Evolutionary conservation across 2,329 filamentous ascomycete genomes (phyloP), one percentile per base, ranked within the genome.

Genomic region (Colletotrichum australisinense): DNA sequence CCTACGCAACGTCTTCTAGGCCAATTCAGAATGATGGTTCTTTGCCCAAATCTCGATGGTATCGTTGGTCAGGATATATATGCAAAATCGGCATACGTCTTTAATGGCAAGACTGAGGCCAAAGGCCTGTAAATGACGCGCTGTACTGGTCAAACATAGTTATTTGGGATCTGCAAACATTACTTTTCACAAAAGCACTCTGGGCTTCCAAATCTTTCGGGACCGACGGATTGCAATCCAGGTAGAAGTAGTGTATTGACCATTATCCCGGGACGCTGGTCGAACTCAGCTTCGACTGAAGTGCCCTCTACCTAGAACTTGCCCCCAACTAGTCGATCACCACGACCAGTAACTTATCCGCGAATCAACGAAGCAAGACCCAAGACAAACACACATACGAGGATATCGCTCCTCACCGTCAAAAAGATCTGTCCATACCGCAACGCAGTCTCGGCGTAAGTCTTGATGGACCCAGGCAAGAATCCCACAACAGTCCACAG

Each of bases 381-480:
- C 75, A 96, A 81, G 64, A 95, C 92, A 82, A 95, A 96, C 9
- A 95, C 88, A 73, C 93, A 91, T 1, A 93, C 90, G 85, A 95
- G 86, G n/a, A 93, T 91, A 81, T 96, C 93, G 38, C 87, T 88
- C 78, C 92, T 88, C 28, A 95, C 90, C 5, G 93, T 94, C 67
- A 88, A 89, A 76, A 93, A 93, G 67, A 95, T 94, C 80, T 92
- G 89, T 22, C 88, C 88, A 80, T 95, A 95, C 75, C 91, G 85
- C 78, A 93, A 84, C 49, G 86, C 86, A 32, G 92, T 85, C 78
- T 88, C 86, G 24, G 93, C 80, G 78, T 92, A 93, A 4, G 89
- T 88, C 77, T 86, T 89, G 68, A 90, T 88, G 1, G 90, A 90
- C 76, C 89, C 87, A 1, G 94, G 94, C 75, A 96, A 79, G 77